Evolutionary conservation across 2,329 filamentous ascomycete genomes (phyloP), one percentile per base, ranked within the genome.

Genomic region (Curvularia lunata): DNA sequence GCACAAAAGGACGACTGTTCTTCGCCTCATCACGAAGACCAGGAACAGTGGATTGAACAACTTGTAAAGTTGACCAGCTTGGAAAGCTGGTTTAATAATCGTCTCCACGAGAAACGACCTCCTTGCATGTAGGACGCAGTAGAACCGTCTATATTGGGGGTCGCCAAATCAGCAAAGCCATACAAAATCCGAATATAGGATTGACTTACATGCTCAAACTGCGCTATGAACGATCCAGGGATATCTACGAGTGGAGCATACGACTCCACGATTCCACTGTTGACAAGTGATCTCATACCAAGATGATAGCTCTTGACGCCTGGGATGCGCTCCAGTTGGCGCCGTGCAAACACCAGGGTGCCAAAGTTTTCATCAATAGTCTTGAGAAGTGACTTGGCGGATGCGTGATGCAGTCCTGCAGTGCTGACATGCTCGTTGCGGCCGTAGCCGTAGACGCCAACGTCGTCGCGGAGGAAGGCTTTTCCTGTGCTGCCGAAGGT

Each of bases 281-380:
- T 83, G 48, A 97, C 90, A 47, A 97, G 84, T 71, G 88, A 91
- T 77, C 94, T 95, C 81, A 94, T 91, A 40, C 92, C 93, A 3
- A 97, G 83, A 51, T 96, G 85, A 73, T 97, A 97, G 77, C 96
- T 96, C 59, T 96, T 91, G 75, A 94, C 90, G 19, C 93, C 93
- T 13, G 56, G 56, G 12, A 97, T 77, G 43, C 92, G 88, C 38
- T 97, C 92, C 57, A 97, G 83, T 74, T 97, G 97, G 64, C 93
- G 86, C 58, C 92, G 84, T 74, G 91, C 96, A 78, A 93, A 97
- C 1, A 92, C 91, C 66, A 97, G 78, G 1, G 92, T 96, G 58
- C 92, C 91, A 75, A 97, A 97, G 78, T 96, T 97, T 83, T 96
- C 94, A 80, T 91, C 93, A 76, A 97, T 97, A 13, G 91, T 88